Base-by-base conservation (phyloP, 2,329 filamentous ascomycete species). In the Calonectria fujianensis region DNA sequence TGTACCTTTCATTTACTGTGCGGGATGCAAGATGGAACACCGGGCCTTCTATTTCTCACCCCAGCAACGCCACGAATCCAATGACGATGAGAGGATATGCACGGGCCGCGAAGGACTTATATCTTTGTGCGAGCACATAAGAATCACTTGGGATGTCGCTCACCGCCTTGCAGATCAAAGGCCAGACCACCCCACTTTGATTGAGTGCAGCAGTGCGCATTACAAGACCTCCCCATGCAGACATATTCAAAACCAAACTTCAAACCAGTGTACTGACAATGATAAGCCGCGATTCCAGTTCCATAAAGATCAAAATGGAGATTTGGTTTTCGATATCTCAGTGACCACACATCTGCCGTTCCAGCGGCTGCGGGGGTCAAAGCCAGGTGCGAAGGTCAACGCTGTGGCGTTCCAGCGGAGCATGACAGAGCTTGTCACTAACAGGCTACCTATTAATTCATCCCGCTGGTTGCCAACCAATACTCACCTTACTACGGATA, bases 1-100 rank as follows among this genome's bases (percentile, higher is more conserved):
- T 29, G 35, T 72, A 8, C 70, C 70, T 14, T 72, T 72, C 14
- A 63, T 68, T 27, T 68, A 68, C 41, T 72, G 64, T 24, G 41
- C 70, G 52, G 70, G 70, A n/a, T 72, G 64, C 70, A 63, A 68
- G n/a, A 68, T 69, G 51, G 70, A 72, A 68, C 70, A 72, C 64
- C 70, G 70, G 37, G 63, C 70, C 39, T 52, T 67, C 16, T 72
- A 68, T 32, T 72, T 63, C 32, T 72, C 70, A 37, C 16, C 64
- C 41, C 52, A 24, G 52, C 64, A 72, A 27, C 70, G 63, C n/a
- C 63, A 68, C 10, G 63, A 68, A 14, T 59, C 70, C 9, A 72
- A 72, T 11, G 32, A 72, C 16, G 64, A 67, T 29, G 70, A 68
- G 31, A 59, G 70, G 31, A 3, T 68, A 14, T 72, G 64, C 41